Conservation (phyloP, 345 rosid genomes). For the Brassica napus region DNA sequence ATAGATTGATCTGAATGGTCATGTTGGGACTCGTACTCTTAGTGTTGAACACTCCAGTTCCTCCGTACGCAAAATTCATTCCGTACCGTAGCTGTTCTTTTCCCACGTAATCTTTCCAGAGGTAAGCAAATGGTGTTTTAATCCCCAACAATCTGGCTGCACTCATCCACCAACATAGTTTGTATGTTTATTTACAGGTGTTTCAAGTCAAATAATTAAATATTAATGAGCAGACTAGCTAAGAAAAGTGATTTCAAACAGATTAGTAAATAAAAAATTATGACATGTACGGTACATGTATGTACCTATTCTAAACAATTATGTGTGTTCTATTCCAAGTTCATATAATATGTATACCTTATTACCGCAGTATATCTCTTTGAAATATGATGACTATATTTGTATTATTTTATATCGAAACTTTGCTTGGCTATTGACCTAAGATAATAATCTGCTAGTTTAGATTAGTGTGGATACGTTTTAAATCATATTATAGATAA, state of each 20-base stretch:
- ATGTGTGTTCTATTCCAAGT: no score
- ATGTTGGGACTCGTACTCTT: slow-evolving; percentile 51
- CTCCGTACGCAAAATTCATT: slow-evolving; percentile 86
- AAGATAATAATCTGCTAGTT: background rate
- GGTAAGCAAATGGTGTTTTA: slow-evolving; percentile 68
- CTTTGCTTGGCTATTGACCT: background rate
- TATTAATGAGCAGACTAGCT: background rate
- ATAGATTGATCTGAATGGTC: slow-evolving; percentile 65
- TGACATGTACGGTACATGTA: no score
- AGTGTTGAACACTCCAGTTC: slow-evolving; percentile 80
- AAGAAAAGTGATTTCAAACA: background rate
- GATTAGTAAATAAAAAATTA: background rate
- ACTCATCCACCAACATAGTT: background rate
- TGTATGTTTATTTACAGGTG: background rate
- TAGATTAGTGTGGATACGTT: background rate
- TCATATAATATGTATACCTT: no score
- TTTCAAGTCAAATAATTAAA: background rate
- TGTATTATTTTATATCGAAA: background rate
- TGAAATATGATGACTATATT: background rate
- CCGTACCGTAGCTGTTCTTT: slow-evolving; percentile 46
- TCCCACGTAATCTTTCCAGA: slow-evolving; percentile 44
- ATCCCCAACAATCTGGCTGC: slow-evolving; percentile 41
- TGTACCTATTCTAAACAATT: no score
- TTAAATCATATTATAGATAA: background rate
- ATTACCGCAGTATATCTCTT: no score